phyloP scores from a whole-genome alignment of 2,329 filamentous ascomycete species.

The Sporothrix variecibatus region DNA sequence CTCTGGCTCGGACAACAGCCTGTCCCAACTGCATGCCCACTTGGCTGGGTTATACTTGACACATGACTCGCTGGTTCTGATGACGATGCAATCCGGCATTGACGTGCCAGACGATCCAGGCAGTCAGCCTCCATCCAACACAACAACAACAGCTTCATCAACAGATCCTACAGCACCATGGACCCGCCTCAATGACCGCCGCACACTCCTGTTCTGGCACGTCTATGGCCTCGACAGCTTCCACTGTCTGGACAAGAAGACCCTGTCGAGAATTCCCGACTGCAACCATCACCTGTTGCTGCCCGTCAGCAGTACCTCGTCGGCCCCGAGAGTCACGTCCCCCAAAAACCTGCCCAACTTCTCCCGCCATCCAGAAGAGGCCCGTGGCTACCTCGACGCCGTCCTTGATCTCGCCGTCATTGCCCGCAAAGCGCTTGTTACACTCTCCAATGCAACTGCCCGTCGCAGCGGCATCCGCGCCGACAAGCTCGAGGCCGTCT shows the following conservation, averaged over 20 bases:
- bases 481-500: slow-evolving; percentile 23
- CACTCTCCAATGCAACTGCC: slow-evolving; percentile 25
- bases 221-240: slow-evolving; percentile 33
- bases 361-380: background rate
- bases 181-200: slow-evolving; percentile 27
- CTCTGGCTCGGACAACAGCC: background rate
- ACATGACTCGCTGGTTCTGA: slow-evolving; percentile 34
- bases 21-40: slow-evolving; percentile 21
- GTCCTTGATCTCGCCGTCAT: slow-evolving; percentile 32
- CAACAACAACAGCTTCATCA: background rate
- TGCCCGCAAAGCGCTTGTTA: slow-evolving; percentile 27
- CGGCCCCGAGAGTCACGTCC: background rate
- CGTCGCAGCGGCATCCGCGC: slow-evolving; percentile 25
- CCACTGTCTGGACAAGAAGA: slow-evolving; percentile 32
- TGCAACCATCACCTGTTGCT: slow-evolving; percentile 5
- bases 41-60: slow-evolving; percentile 33
- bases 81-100: slow-evolving; percentile 31
- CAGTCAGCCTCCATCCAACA: background rate
- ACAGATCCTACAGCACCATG: slow-evolving; percentile 10
- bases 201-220: slow-evolving; percentile 32
- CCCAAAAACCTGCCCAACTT: background rate
- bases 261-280: slow-evolving; percentile 30
- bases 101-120: background rate
- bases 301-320: slow-evolving; percentile 3
- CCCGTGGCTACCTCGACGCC: slow-evolving; percentile 32